Percentiles rank a stretch among this genome's conserved stretches.
These are phyloP conservation scores for Entonaema liquescens DNA, from an alignment of 495 filamentous ascomycete genomes.

Conservation along the genomic window DNA sequence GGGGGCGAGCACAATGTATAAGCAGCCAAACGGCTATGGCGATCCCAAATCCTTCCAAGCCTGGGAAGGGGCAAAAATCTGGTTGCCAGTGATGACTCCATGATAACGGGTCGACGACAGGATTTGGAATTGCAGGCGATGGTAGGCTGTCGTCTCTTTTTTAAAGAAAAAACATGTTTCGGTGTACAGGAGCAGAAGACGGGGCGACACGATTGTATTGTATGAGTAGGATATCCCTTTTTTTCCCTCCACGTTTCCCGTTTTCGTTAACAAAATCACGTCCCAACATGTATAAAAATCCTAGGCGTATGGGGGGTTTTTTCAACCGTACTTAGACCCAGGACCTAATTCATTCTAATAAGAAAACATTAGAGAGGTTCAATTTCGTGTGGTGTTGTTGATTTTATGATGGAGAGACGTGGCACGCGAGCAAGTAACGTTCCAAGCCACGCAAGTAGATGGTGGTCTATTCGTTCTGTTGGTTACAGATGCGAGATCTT, in stretches of 20 bases:
- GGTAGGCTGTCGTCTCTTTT: conserved; percentile 33
- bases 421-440: conserved; percentile 28
- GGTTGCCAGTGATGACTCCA: conserved; percentile 42
- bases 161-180: conserved; percentile 19
- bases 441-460: conserved; percentile 11
- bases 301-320: conserved; percentile 13
- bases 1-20: conserved; percentile 17
- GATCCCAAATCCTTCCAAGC: conserved; percentile 28
- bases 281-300: conserved; percentile 29
- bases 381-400: neutral
- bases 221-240: conserved; percentile 48
- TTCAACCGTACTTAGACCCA: conserved; percentile 22
- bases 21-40: conserved; percentile 29
- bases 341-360: conserved; percentile 39
- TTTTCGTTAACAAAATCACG: conserved; percentile 24
- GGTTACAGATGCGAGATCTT: conserved; percentile 22
- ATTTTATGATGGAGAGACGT: neutral
- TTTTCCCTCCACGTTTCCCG: neutral
- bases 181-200: conserved; percentile 40
- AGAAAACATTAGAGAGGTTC: conserved; percentile 35
- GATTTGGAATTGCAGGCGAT: conserved; percentile 38
- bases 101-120: conserved; percentile 44
- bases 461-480: neutral
- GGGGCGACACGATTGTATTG: conserved; percentile 29
- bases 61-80: conserved; percentile 21